Percentiles rank a stretch among this genome's conserved stretches.
These are phyloP conservation scores for Cutaneotrichosporon arboriforme DNA, from an alignment of 1,284 basidiomycete species.

Conservation along the genomic window DNA sequence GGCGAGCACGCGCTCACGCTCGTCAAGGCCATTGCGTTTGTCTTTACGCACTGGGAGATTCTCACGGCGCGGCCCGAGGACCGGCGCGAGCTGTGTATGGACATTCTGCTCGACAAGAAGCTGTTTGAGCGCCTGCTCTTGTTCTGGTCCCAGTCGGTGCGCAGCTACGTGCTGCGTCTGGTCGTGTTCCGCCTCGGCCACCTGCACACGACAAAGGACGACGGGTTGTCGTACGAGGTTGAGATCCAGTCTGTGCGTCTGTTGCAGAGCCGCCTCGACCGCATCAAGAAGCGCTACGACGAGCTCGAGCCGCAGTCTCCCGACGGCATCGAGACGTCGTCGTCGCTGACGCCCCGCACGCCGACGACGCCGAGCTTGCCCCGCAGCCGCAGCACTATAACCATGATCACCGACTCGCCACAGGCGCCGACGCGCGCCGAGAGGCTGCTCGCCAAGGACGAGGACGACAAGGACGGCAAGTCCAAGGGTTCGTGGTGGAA, in stretches of 20 bases:
- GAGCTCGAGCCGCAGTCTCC: constrained; percentile 41
- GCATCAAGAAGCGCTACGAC: constrained; percentile 51
- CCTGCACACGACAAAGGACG: constrained; percentile 44
- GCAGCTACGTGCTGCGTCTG: constrained; percentile 49
- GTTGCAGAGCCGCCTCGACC: constrained; percentile 50
- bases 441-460: constrained; percentile 27
- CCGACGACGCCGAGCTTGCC: constrained; percentile 28
- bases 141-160: constrained; percentile 52
- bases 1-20: constrained; percentile 53
- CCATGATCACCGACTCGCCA: constrained; percentile 44
- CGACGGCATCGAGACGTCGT: constrained; percentile 4
- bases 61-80: constrained; percentile 48
- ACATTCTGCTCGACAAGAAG: constrained; percentile 47
- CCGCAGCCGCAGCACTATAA: constrained; percentile 46
- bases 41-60: constrained; percentile 54
- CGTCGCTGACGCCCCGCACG: constrained; percentile 10
- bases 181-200: constrained; percentile 53
- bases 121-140: constrained; percentile 51
- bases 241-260: constrained; percentile 49
- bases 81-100: constrained; percentile 48
- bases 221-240: constrained; percentile 40
- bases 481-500: constrained; percentile 18
- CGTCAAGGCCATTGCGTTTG: constrained; percentile 51
- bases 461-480: constrained; percentile 13
- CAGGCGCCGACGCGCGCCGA: constrained; percentile 34